Percentiles rank a stretch among this genome's conserved stretches.
These are phyloP conservation scores for Leptographium radiaticola DNA, from an alignment of 2,329 filamentous ascomycete genomes.

Conservation along the genomic window DNA sequence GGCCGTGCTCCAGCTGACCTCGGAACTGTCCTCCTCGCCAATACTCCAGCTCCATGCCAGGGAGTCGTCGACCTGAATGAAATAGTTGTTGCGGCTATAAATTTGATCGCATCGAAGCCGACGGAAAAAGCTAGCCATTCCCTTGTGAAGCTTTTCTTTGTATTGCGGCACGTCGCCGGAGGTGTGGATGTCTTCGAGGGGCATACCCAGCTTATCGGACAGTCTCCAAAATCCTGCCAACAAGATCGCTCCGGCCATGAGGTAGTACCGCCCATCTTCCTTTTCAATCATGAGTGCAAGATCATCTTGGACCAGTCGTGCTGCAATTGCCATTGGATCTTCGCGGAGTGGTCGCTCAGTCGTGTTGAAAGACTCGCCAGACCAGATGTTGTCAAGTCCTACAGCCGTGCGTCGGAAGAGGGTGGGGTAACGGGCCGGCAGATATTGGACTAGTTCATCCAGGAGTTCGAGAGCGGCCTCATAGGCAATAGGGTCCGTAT, in stretches of 20 bases:
- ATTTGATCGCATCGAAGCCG: slow-evolving; percentile 54
- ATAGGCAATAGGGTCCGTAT: slow-evolving; percentile 56
- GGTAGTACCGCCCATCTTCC: slow-evolving; percentile 65
- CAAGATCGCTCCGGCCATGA: slow-evolving; percentile 63
- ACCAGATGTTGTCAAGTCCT: slow-evolving; percentile 59
- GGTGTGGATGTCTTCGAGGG: slow-evolving; percentile 66
- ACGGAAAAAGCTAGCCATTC: slow-evolving; percentile 72
- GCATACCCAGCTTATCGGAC: slow-evolving; percentile 70
- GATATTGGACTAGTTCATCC: slow-evolving; percentile 57
- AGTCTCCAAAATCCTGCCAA: slow-evolving; percentile 76
- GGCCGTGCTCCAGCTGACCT: slow-evolving; percentile 61
- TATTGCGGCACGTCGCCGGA: slow-evolving; percentile 63
- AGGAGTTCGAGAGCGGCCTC: slow-evolving; percentile 63
- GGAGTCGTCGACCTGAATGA: slow-evolving; percentile 71
- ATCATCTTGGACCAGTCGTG: slow-evolving; percentile 67
- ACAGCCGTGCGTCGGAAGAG: slow-evolving; percentile 51
- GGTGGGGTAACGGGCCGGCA: slow-evolving; percentile 61
- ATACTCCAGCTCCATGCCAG: slow-evolving; percentile 68
- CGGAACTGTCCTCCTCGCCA: slow-evolving; percentile 52
- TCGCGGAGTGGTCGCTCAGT: slow-evolving; percentile 49
- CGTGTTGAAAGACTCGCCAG: slow-evolving; percentile 60
- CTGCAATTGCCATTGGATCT: slow-evolving; percentile 66
- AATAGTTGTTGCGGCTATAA: slow-evolving; percentile 66
- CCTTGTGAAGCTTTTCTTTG: slow-evolving; percentile 57
- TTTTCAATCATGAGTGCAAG: slow-evolving; percentile 72